Evolutionary conservation across 202 grass and related monocot genomes (phyloP).

Genomic region (Panicum hallii): DNA sequence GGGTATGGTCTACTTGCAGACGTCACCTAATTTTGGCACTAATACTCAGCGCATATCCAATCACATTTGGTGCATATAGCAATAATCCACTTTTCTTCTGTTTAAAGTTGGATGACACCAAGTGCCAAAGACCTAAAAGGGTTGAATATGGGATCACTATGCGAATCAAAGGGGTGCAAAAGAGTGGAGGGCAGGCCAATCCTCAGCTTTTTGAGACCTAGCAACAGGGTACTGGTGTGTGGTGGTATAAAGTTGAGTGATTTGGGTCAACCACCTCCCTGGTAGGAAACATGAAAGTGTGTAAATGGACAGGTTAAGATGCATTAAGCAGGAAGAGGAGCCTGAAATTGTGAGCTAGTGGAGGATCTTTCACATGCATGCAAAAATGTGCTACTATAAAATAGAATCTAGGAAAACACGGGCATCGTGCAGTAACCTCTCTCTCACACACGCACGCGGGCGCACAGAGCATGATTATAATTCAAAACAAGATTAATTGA

Average conservation of each 20-base stretch:
- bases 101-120: constrained; percentile 57
- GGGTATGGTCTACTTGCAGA: constrained; percentile 23
- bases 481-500: neutral
- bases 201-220: constrained; percentile 47
- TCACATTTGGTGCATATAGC: constrained; percentile 23
- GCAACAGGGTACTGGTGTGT: constrained; percentile 5
- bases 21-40: constrained; percentile 37
- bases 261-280: constrained; percentile 34
- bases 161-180: constrained; percentile 53
- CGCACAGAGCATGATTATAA: neutral
- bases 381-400: neutral
- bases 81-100: constrained; percentile 35
- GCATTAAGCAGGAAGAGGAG: constrained; percentile 46
- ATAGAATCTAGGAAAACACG: neutral
- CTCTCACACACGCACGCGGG: neutral
- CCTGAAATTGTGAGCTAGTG: constrained; percentile 61
- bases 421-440: neutral
- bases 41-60: constrained; percentile 17
- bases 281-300: constrained; percentile 39
- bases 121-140: constrained; percentile 62
- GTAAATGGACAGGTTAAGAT: constrained; percentile 27
- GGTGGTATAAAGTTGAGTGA: constrained; percentile 30
- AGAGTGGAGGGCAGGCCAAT: constrained; percentile 49
- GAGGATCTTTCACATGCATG: constrained; percentile 50
- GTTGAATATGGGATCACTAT: constrained; percentile 71